Percentiles rank a stretch among this genome's conserved stretches.
Evolutionary conservation across 2,329 filamentous ascomycete genomes (phyloP).

Genomic region (Salinomyces thailandicus): DNA sequence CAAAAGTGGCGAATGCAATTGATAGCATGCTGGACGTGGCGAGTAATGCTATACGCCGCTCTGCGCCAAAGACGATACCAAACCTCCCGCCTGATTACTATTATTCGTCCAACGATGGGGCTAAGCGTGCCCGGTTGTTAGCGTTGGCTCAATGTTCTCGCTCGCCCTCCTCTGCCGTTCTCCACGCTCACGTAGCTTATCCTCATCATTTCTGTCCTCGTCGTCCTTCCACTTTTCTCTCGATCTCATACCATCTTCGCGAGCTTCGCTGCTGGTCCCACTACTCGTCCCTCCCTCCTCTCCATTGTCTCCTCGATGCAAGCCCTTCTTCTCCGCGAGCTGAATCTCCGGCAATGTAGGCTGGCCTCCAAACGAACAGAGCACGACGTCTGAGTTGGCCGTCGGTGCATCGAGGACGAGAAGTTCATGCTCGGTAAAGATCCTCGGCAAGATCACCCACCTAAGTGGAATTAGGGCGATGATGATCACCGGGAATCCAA

Average conservation of each 20-base stretch:
- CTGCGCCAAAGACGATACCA: not conserved
- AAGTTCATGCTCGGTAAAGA: slow-evolving; percentile 41
- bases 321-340: slow-evolving; percentile 16
- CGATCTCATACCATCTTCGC: slow-evolving; percentile 13
- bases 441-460: slow-evolving; percentile 39
- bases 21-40: too few relatives aligned
- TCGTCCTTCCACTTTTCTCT: slow-evolving; percentile 14
- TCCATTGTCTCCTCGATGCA: slow-evolving; percentile 16
- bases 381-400: slow-evolving; percentile 43
- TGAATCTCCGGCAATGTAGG: slow-evolving; percentile 31
- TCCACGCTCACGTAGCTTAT: slow-evolving; percentile 4
- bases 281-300: slow-evolving; percentile 10
- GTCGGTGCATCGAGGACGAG: slow-evolving; percentile 44
- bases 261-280: slow-evolving; percentile 9
- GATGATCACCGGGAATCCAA: slow-evolving; percentile 50
- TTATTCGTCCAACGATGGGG: not conserved
- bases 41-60: too few relatives aligned
- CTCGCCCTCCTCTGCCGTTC: slow-evolving; percentile 9
- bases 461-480: slow-evolving; percentile 46
- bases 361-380: slow-evolving; percentile 43
- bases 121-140: slow-evolving; percentile 16
- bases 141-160: slow-evolving; percentile 13
- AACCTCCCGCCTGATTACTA: not conserved
- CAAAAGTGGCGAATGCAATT: too few relatives aligned
- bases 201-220: slow-evolving; percentile 15